A percentile compares a stretch with the other conserved stretches of the same genome.
phyloP scores from a whole-genome alignment of 352 stramenopile genomes.

The Phytopythium aichiense region DNA sequence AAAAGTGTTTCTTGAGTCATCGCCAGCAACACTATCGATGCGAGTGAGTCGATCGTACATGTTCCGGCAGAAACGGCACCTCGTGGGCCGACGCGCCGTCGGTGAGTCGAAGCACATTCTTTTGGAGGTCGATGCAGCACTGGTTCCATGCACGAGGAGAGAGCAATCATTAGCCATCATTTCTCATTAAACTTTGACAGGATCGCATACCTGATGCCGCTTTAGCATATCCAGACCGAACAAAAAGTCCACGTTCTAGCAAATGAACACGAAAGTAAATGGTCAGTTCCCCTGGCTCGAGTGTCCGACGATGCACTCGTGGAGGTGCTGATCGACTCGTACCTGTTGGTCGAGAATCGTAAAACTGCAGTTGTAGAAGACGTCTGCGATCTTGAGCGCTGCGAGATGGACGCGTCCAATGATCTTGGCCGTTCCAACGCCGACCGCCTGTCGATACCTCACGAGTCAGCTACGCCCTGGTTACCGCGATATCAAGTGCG shows the following conservation, averaged over 20 bases:
- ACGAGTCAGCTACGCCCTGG: slow-evolving; percentile 9
- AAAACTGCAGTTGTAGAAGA: slow-evolving; percentile 93
- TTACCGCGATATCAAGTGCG: not conserved
- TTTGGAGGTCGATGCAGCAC: slow-evolving; percentile 95
- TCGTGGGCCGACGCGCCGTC: slow-evolving; percentile 66
- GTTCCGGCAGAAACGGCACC: slow-evolving; percentile 83
- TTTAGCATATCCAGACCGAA: slow-evolving; percentile 99
- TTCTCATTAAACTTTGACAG: not conserved
- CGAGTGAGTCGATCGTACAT: slow-evolving; percentile 35
- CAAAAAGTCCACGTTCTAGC: slow-evolving; percentile 95
- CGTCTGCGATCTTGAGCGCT: slow-evolving; percentile 85
- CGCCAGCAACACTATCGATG: not conserved
- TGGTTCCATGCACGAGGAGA: slow-evolving; percentile 17
- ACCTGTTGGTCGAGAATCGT: slow-evolving; percentile 90
- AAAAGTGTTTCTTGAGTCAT: not conserved
- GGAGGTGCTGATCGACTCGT: not conserved
- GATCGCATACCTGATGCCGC: slow-evolving; percentile 80
- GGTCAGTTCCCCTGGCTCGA: not conserved
- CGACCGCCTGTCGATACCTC: slow-evolving; percentile 67
- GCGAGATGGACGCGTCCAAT: slow-evolving; percentile 94
- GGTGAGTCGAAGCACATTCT: slow-evolving; percentile 86
- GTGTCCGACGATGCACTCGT: not conserved
- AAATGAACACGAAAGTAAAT: not conserved
- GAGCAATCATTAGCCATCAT: not conserved
- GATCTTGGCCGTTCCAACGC: slow-evolving; percentile 96